These are phyloP conservation scores for Viola odorata DNA, from an alignment of 345 rosid genomes.

Conservation along the genomic window DNA sequence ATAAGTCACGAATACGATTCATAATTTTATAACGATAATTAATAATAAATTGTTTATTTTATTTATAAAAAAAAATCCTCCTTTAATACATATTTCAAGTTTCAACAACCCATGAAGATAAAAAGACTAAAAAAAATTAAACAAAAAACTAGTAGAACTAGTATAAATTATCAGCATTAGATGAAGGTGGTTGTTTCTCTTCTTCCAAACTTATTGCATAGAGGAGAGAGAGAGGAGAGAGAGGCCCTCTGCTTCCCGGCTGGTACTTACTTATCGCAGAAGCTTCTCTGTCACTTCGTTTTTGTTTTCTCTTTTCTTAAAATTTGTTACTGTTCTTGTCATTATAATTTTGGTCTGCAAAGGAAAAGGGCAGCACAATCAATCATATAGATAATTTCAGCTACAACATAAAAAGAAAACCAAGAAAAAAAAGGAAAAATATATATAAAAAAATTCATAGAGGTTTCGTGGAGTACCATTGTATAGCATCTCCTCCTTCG, in stretches of 20 bases:
- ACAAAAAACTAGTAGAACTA: no score
- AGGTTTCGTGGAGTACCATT: slow-evolving; percentile 47
- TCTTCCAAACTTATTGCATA: slow-evolving; percentile 13
- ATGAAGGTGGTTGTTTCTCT: not conserved
- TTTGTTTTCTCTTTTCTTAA: slow-evolving; percentile 10
- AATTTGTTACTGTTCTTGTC: no score
- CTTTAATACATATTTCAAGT: no score
- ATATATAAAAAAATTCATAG: slow-evolving; percentile 11
- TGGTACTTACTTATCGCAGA: slow-evolving; percentile 36
- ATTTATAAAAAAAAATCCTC: no score
- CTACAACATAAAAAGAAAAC: not conserved
- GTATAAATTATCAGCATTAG: no score
- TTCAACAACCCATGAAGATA: no score
- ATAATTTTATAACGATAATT: no score
- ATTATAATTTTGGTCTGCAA: no score
- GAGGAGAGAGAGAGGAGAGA: slow-evolving; percentile 11
- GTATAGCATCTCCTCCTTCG: not conserved
- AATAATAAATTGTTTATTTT: no score
- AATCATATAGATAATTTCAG: not conserved
- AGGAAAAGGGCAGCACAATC: not conserved
- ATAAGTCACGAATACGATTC: no score
- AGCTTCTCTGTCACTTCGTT: slow-evolving; percentile 34
- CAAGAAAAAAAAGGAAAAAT: not conserved
- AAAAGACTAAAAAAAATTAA: no score
- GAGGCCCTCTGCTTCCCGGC: slow-evolving; percentile 31